These are phyloP conservation scores for Cordyceps cateniannulata DNA, from an alignment of 2,329 filamentous ascomycete genomes.

Conservation along the genomic window DNA sequence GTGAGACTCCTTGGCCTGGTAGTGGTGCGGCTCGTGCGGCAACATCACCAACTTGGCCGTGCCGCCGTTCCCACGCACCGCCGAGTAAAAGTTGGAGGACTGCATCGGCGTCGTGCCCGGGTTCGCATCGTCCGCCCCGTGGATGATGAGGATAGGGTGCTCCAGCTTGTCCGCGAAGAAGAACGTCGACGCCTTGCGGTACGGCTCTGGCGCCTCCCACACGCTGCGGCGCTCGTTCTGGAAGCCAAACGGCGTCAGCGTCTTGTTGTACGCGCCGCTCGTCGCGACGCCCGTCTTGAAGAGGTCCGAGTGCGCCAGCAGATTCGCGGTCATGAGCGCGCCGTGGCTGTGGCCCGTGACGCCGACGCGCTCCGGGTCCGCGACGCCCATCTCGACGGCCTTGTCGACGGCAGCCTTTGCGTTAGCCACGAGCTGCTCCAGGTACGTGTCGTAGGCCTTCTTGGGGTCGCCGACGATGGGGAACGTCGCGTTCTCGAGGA, in stretches of 20 bases:
- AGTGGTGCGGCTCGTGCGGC: constrained; percentile 8
- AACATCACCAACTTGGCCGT: constrained; percentile 7
- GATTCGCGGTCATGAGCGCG: constrained; percentile 8
- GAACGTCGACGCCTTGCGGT: constrained; percentile 3
- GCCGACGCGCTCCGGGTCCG: constrained; percentile 6
- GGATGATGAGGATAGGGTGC: constrained; percentile 1
- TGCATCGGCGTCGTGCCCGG: constrained; percentile 8
- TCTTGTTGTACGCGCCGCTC: constrained; percentile 10
- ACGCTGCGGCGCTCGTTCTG: constrained; percentile 9
- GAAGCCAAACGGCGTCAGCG: constrained; percentile 9
- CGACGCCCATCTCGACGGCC: constrained; percentile 51
- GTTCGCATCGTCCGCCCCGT: constrained; percentile 7
- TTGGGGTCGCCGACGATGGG: constrained; percentile 8
- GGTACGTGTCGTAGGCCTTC: constrained; percentile 5
- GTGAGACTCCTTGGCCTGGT: constrained; percentile 4
- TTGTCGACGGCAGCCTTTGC: constrained; percentile 37
- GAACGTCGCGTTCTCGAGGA: constrained; percentile 3
- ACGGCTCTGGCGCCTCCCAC: constrained; percentile 7
- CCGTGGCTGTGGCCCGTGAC: constrained; percentile 10
- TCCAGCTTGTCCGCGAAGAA: constrained; percentile 7
- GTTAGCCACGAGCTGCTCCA: constrained; percentile 6
- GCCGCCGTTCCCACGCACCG: constrained; percentile 6
- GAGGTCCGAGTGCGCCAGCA: constrained; percentile 3
- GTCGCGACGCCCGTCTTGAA: constrained; percentile 5
- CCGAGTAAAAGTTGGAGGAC: constrained; percentile 4